A percentile compares a stretch with the other conserved stretches of the same genome.
Evolutionary conservation across 768 basidiomycete genomes (phyloP).

Genomic region (Hygrocybe punicea): DNA sequence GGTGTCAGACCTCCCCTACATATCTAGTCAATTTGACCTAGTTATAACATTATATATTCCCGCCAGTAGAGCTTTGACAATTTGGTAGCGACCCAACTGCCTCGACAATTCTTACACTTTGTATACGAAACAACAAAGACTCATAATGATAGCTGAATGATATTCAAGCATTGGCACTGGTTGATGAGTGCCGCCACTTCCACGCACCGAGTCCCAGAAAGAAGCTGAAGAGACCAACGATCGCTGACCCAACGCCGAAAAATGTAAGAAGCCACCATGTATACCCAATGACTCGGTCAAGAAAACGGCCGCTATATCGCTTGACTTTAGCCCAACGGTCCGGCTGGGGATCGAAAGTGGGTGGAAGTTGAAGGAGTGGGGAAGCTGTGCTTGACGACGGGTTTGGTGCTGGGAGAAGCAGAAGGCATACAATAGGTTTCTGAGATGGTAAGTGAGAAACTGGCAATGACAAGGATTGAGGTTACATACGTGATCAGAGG

Average conservation of each 20-base stretch:
- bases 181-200: conserved; percentile 51
- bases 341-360: conserved; percentile 47
- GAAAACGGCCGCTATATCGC: conserved; percentile 56
- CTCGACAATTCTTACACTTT: no score
- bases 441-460: conserved; percentile 23
- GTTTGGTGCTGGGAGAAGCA: conserved; percentile 53
- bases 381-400: conserved; percentile 22
- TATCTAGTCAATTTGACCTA: no score
- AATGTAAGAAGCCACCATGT: conserved; percentile 74
- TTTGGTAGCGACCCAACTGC: no score
- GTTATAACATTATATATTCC: no score
- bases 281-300: conserved; percentile 76
- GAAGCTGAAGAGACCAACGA: conserved; percentile 71
- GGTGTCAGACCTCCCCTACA: conserved; percentile 71
- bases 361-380: conserved; percentile 52
- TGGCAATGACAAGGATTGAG: background rate
- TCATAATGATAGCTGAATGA: no score
- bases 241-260: conserved; percentile 71
- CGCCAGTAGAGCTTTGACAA: no score
- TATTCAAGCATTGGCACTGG: background rate
- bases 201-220: conserved; percentile 63
- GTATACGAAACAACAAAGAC: no score
- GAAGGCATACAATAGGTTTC: conserved; percentile 84
- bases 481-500: conserved; percentile 80
- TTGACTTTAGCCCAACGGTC: conserved; percentile 56